These are phyloP conservation scores for Kwoniella shivajii DNA, from an alignment of 1,284 basidiomycete species.

Conservation along the genomic window DNA sequence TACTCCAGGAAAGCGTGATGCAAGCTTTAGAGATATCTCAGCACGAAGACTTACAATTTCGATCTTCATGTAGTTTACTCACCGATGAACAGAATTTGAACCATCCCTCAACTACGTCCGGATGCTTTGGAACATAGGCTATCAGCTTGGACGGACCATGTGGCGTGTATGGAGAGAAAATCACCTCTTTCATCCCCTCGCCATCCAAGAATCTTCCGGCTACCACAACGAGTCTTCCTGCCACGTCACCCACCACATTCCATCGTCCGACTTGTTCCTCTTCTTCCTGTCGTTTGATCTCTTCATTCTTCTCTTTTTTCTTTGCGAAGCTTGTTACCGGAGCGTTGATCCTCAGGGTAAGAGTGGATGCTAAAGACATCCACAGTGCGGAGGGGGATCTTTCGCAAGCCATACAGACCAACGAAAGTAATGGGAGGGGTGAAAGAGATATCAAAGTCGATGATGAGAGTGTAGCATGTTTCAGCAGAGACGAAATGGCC, in stretches of 20 bases:
- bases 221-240: conserved; percentile 66
- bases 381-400: conserved; percentile 76
- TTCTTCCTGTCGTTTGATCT: conserved; percentile 17
- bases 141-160: neutral
- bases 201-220: conserved; percentile 62
- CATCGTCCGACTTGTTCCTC: conserved; percentile 37
- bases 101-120: conserved; percentile 84
- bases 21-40: conserved; percentile 57
- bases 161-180: conserved; percentile 31
- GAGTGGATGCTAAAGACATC: conserved; percentile 75
- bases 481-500: conserved; percentile 46
- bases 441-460: conserved; percentile 75
- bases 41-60: neutral
- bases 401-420: conserved; percentile 74
- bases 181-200: conserved; percentile 69
- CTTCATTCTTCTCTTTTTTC: conserved; percentile 41
- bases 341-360: conserved; percentile 76
- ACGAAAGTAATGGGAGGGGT: conserved; percentile 71
- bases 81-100: conserved; percentile 66
- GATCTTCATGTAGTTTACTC: conserved; percentile 1
- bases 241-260: conserved; percentile 53
- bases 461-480: conserved; percentile 42
- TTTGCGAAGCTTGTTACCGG: conserved; percentile 54
- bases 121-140: conserved; percentile 58
- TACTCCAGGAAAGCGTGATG: conserved; percentile 69